A percentile compares a stretch with the other conserved stretches of the same genome.
phyloP scores from a whole-genome alignment of 2,329 filamentous ascomycete genomes.

The Aspergillus bombycis region DNA sequence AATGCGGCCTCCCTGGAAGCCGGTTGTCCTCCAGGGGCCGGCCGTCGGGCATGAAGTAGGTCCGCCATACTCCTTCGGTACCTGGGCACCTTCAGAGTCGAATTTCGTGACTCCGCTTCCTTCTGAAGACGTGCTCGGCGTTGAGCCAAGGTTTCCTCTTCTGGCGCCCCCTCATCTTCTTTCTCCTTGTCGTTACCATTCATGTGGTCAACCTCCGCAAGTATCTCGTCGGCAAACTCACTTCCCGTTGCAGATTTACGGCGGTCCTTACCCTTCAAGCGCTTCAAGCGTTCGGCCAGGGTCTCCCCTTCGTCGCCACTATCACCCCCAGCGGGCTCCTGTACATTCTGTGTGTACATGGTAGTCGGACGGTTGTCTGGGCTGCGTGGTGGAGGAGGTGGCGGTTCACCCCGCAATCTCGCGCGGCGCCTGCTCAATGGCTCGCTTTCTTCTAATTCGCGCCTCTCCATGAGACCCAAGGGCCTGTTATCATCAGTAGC shows the following conservation, averaged over 20 bases:
- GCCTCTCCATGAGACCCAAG: slow-evolving; percentile 61
- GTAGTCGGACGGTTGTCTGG: slow-evolving; percentile 37
- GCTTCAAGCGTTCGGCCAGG: slow-evolving; percentile 47
- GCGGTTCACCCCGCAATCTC: slow-evolving; percentile 67
- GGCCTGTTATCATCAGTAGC: slow-evolving; percentile 41
- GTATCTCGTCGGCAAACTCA: slow-evolving; percentile 49
- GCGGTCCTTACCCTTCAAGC: slow-evolving; percentile 42
- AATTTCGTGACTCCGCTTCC: slow-evolving; percentile 35
- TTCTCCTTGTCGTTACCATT: slow-evolving; percentile 25
- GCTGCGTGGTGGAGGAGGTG: slow-evolving; percentile 36
- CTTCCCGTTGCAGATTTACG: slow-evolving; percentile 35
- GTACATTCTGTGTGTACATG: slow-evolving; percentile 36
- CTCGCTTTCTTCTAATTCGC: slow-evolving; percentile 89
- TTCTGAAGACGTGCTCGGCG: slow-evolving; percentile 49
- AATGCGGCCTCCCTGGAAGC: slow-evolving; percentile 27
- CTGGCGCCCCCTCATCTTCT: slow-evolving; percentile 25
- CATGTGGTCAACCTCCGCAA: slow-evolving; percentile 44
- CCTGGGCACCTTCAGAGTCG: slow-evolving; percentile 30
- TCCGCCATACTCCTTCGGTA: slow-evolving; percentile 51
- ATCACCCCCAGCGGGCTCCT: slow-evolving; percentile 30
- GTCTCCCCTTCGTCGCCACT: slow-evolving; percentile 48
- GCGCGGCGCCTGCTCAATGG: slow-evolving; percentile 78
- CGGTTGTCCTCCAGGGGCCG: slow-evolving; percentile 39
- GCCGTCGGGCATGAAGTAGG: slow-evolving; percentile 56
- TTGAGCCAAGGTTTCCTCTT: slow-evolving; percentile 52